Evolutionary conservation across 1,284 basidiomycete genomes (phyloP), one percentile per base, ranked within the genome.

Genomic region (Meripilus lineatus): DNA sequence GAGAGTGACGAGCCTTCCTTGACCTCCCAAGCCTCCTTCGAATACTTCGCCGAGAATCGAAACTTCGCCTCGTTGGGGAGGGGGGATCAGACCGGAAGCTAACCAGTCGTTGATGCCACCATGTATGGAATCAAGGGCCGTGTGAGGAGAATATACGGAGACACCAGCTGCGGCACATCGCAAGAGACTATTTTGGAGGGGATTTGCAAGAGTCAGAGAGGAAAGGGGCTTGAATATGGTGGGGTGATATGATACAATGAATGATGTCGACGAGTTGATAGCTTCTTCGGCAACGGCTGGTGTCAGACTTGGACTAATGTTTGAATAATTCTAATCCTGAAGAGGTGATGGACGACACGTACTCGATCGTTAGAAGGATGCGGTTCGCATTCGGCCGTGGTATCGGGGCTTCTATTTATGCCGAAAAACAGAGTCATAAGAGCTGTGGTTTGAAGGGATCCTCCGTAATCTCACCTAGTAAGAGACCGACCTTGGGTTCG

Each of bases 61-160:
- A 28, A 67, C 64, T 24, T 63, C 55, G 38, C 25, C 24, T 40
- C 28, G 22, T 45, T 39, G 21, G 28, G 49, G 54, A 33, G 6
- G 47, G n/a, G n/a, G n/a, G 50, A 7, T 5, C 50, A 42, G 8
- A n/a, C 30, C 26, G n/a, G 18, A 25, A 26, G 28, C n/a, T 41
- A 93, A 67, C 85, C 86, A 90, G 62, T 89, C 87, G 58, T 94
- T 94, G 51, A 97, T 81, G 0, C 93, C 93, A 11, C 81, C 89
- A 42, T 75, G 75, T 2, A 89, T 82, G 11, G 69, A 79, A 62
- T 98, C 94, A 11, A 96, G 72, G 1, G 88, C 79, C 0, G 89
- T 92, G 63, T 97, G 94, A 0, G 93, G 93, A 30, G 75, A 77
- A 67, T 91, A 97, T 2, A 97, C 74, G 13, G 85, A 89, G 46